Base-by-base conservation (phyloP, 108 stramenopile genomes). In the Skeletonema potamos region DNA sequence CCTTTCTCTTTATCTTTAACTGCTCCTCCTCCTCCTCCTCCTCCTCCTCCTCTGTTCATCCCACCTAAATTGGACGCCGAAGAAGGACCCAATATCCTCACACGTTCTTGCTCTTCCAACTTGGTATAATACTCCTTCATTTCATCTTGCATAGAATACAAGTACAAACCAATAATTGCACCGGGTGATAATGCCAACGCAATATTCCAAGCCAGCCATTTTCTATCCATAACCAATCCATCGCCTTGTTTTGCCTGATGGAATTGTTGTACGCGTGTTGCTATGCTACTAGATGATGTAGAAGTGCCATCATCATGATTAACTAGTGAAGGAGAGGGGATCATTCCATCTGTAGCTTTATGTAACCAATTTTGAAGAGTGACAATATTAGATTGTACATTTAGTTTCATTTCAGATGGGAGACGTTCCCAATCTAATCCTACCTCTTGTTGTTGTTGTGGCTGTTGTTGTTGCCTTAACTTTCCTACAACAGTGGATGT, bases 121-220 rank as follows among this genome's bases (percentile, higher is more conserved):
- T 43, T 32, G 7, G 17, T 28, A 66, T 67, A 78, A 66, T 62
- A 78, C 60, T 71, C 70, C 37, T 60, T 71, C 70, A 66, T 72
- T 54, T 78, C 77, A 34, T 78, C 77, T 27, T 78, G 65, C 70
- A 65, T 58, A 13, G 59, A 78, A 34, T 37, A 22, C 37, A 62
- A 67, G 30, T 62, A 66, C 51, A 71, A 37, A 51, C 64, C 64
- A 27, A 78, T 32, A 11, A 71, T 0, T 6, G 46, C 27, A 17
- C 77, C 77, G 18, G 77, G 77, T 28, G 67, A 34, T 13, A 71
- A 64, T 6, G 77, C 77, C 17, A 78, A 20, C 0, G 34, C 57
- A 46, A 78, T 44, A 66, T 78, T 78, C 58, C 64, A 66, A 48
- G 61, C 70, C 43, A 78, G 37, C 77, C 77, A 78, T 62, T 41